Percentiles rank a stretch among this genome's conserved stretches.
phyloP scores from a whole-genome alignment of 257 asterid species.

The Penstemon newberryi region DNA sequence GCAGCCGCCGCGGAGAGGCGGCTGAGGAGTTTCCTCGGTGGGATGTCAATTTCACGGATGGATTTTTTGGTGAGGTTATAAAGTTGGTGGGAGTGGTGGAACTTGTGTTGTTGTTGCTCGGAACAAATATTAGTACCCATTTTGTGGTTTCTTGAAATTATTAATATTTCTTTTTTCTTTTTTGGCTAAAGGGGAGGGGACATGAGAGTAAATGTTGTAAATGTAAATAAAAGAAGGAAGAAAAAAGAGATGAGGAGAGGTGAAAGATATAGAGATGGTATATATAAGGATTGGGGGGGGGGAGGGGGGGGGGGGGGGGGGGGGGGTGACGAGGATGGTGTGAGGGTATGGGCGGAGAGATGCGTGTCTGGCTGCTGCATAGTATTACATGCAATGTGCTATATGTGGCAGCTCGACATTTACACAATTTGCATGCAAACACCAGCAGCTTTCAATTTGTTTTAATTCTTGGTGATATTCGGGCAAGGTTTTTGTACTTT shows the following conservation, averaged over 20 bases:
- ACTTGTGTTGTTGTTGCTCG: constrained; percentile 56
- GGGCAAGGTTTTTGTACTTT: constrained; percentile 22
- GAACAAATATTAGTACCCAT: constrained; percentile 61
- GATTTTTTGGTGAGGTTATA: constrained; percentile 54
- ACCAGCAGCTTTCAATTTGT: background rate
- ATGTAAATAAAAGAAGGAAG: background rate
- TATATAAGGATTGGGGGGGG: background rate
- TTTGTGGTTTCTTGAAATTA: background rate
- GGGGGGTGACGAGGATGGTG: background rate
- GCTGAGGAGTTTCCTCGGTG: constrained; percentile 70
- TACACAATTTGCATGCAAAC: constrained; percentile 58
- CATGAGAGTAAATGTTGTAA: background rate
- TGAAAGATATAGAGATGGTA: background rate
- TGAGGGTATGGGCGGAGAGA: constrained; percentile 64
- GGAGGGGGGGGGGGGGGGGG: background rate
- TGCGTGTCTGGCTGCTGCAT: constrained; percentile 96
- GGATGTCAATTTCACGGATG: constrained; percentile 76
- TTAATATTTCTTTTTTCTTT: background rate
- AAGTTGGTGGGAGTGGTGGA: constrained; percentile 72
- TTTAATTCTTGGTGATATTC: constrained; percentile 7
- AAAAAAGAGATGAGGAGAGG: background rate
- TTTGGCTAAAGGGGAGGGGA: background rate
- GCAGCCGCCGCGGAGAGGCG: constrained; percentile 38
- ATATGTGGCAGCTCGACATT: constrained; percentile 77
- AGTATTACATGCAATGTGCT: constrained; percentile 56